These are phyloP conservation scores for Amborella trichopoda DNA, from an alignment of 164 flowering plant genomes.

Conservation along the genomic window DNA sequence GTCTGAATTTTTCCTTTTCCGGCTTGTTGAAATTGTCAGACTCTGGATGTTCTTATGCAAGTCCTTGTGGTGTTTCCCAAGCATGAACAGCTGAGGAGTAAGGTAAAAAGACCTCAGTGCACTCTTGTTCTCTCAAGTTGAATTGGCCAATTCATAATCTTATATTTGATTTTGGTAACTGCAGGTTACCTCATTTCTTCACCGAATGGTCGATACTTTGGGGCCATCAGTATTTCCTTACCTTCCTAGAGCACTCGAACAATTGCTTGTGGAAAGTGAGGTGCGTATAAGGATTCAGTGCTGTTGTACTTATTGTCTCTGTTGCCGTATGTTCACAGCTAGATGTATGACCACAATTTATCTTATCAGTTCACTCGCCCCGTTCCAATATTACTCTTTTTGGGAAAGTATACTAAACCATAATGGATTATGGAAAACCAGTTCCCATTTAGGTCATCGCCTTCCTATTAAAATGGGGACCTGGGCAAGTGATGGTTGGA, in stretches of 20 bases:
- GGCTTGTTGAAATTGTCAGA: constrained; percentile 31
- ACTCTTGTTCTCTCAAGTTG: background rate
- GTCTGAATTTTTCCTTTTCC: background rate
- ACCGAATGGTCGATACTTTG: constrained; percentile 95
- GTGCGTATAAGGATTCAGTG: constrained; percentile 16
- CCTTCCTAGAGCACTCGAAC: constrained; percentile 89
- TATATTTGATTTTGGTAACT: constrained; percentile 3
- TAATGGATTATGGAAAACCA: too few relatives aligned
- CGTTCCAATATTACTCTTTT: too few relatives aligned
- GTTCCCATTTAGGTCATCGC: too few relatives aligned
- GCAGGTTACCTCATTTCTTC: constrained; percentile 88
- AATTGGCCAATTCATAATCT: constrained; percentile 3
- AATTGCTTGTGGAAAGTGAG: constrained; percentile 85
- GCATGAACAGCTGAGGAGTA: constrained; percentile 58
- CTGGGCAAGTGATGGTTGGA: too few relatives aligned
- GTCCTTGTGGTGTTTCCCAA: constrained; percentile 84
- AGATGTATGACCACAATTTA: too few relatives aligned
- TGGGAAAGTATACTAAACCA: too few relatives aligned
- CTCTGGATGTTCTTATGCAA: constrained; percentile 80
- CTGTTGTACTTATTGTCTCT: background rate
- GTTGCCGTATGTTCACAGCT: too few relatives aligned
- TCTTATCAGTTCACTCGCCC: too few relatives aligned
- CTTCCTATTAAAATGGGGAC: too few relatives aligned
- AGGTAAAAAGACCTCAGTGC: constrained; percentile 32
- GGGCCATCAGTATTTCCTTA: constrained; percentile 83